These are phyloP conservation scores for Clarireedia monteithiana DNA, from an alignment of 2,329 filamentous ascomycete genomes.

Conservation along the genomic window DNA sequence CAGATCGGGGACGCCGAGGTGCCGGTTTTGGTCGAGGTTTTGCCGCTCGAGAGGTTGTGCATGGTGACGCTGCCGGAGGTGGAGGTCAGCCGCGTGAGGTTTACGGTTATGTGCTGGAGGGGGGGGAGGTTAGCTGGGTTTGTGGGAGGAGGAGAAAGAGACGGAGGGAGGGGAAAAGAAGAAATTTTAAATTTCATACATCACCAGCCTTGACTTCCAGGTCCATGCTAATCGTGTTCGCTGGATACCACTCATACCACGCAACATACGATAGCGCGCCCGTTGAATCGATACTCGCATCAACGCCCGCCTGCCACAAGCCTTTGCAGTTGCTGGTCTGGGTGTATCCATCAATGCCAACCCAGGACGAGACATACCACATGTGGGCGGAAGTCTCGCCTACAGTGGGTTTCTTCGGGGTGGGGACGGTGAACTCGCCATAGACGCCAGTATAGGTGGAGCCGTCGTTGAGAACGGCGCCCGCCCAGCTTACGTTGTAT, in stretches of 20 bases:
- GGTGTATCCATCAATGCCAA: slow-evolving; percentile 2
- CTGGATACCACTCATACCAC: slow-evolving; percentile 55
- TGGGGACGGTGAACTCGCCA: slow-evolving; percentile 31
- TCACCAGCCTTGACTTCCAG: slow-evolving; percentile 39
- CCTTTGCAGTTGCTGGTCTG: neutral
- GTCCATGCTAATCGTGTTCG: slow-evolving; percentile 43
- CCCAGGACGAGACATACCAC: neutral
- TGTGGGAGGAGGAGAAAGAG: neutral
- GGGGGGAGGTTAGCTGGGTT: neutral
- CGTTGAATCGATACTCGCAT: neutral
- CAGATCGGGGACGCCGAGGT: slow-evolving; percentile 27
- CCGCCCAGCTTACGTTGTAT: slow-evolving; percentile 32
- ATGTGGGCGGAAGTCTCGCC: neutral
- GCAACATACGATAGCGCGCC: slow-evolving; percentile 34
- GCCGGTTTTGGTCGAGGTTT: slow-evolving; percentile 36
- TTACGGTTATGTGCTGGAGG: neutral
- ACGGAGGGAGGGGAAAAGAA: neutral
- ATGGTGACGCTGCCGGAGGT: slow-evolving; percentile 36
- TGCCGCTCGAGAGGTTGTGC: slow-evolving; percentile 38
- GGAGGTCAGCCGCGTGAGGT: slow-evolving; percentile 30
- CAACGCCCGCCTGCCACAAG: slow-evolving; percentile 4
- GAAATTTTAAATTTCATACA: neutral
- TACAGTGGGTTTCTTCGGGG: slow-evolving; percentile 9
- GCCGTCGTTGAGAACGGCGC: slow-evolving; percentile 28
- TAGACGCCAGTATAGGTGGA: slow-evolving; percentile 30